A percentile compares a stretch with the other conserved stretches of the same genome.
Evolutionary conservation across 805 yeast genomes (phyloP).

Genomic region (Lachancea sp.): DNA sequence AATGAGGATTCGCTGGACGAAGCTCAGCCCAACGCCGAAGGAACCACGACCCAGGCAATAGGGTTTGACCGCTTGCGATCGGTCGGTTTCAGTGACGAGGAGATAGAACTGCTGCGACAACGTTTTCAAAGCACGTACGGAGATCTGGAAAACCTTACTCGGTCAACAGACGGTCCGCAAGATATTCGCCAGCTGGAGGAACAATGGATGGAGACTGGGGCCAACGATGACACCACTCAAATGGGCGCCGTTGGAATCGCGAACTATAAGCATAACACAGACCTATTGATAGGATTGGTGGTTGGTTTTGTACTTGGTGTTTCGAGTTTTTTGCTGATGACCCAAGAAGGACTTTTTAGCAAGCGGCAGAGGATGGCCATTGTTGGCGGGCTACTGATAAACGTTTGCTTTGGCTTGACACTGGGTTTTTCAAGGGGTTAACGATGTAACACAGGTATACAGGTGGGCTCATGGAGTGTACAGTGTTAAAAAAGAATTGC

Average conservation of each 20-base stretch:
- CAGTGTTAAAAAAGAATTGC: neutral
- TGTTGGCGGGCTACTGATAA: conserved; percentile 62
- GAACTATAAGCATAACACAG: conserved; percentile 49
- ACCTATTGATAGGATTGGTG: conserved; percentile 60
- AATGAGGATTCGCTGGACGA: conserved; percentile 55
- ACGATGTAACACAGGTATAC: neutral
- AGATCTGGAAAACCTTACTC: conserved; percentile 27
- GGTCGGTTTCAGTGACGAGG: conserved; percentile 79
- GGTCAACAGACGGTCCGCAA: conserved; percentile 34
- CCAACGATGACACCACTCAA: conserved; percentile 42
- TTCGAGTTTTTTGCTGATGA: conserved; percentile 55
- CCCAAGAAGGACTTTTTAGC: conserved; percentile 54
- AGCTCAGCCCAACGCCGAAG: conserved; percentile 16
- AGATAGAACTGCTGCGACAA: conserved; percentile 59
- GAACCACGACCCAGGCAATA: conserved; percentile 47
- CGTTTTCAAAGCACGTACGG: conserved; percentile 74
- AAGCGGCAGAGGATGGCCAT: conserved; percentile 62
- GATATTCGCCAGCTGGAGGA: conserved; percentile 70
- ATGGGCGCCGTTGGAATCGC: conserved; percentile 38
- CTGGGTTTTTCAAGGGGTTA: conserved; percentile 7
- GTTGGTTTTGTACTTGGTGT: conserved; percentile 76
- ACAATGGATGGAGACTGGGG: conserved; percentile 80
- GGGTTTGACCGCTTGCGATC: conserved; percentile 81
- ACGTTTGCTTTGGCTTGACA: conserved; percentile 37
- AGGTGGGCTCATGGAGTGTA: neutral